Percentiles rank a stretch among this genome's conserved stretches.
Evolutionary conservation across 257 asterid species (phyloP).

Genomic region (Jasminum sambac): DNA sequence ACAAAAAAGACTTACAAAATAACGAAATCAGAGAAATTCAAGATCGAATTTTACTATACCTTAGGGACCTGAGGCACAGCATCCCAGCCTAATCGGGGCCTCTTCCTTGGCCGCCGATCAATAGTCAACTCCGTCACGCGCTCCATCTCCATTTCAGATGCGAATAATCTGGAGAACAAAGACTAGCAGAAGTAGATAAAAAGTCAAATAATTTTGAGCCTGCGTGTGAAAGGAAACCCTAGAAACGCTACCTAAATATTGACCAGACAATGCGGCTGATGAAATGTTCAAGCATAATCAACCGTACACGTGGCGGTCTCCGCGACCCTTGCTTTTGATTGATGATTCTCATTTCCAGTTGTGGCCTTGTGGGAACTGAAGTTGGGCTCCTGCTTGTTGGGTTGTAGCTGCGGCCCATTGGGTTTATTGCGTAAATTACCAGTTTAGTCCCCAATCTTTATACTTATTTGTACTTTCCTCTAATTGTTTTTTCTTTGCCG

Average conservation of each 20-base stretch:
- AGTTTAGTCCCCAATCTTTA: too few species aligned
- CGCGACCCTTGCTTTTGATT: not conserved
- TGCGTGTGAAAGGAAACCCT: not conserved
- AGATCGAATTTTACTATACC: constrained; percentile 35
- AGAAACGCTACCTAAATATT: not conserved
- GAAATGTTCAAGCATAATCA: constrained; percentile 2
- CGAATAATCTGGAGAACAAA: constrained; percentile 16
- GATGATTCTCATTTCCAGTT: not conserved
- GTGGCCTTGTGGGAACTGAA: not conserved
- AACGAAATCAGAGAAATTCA: not conserved
- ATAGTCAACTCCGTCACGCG: constrained; percentile 52
- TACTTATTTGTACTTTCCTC: too few species aligned
- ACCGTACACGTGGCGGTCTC: not conserved
- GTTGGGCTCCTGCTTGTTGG: not conserved
- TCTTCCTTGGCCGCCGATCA: constrained; percentile 44
- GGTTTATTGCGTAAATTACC: too few species aligned
- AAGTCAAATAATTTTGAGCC: not conserved
- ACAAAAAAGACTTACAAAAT: constrained; percentile 11
- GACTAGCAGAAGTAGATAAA: not conserved
- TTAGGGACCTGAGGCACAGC: constrained; percentile 37
- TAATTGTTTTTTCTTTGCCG: too few species aligned
- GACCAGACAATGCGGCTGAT: not conserved
- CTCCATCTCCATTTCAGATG: constrained; percentile 45
- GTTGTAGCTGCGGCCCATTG: not conserved
- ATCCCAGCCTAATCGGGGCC: constrained; percentile 57